These are phyloP conservation scores for Globisporangium mamillatum DNA, from an alignment of 352 stramenopile genomes.

Conservation along the genomic window DNA sequence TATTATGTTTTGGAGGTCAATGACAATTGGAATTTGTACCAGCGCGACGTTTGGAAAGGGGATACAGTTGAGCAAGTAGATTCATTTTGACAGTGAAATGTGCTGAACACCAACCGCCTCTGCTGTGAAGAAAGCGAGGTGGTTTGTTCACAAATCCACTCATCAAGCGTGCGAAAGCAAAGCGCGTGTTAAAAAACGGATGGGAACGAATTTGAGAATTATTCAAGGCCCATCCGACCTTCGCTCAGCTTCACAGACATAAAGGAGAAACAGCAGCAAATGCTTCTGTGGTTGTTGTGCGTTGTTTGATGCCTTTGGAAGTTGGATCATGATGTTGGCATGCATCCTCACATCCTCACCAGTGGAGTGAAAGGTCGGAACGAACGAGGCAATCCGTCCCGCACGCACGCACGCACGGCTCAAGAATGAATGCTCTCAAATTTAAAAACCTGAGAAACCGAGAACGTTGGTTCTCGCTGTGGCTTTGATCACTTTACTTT, in stretches of 20 bases:
- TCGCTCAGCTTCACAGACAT: background rate
- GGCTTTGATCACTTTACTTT: background rate
- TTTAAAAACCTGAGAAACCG: too few species aligned
- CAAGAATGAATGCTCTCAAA: background rate
- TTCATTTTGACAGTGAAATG: background rate
- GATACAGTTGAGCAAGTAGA: background rate
- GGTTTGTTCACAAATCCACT: constrained; percentile 1
- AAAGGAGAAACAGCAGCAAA: background rate
- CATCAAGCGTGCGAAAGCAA: background rate
- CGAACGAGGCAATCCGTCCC: background rate
- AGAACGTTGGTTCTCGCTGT: too few species aligned
- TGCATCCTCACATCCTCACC: background rate
- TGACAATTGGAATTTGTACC: background rate
- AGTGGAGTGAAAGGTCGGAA: background rate
- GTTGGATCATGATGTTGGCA: background rate
- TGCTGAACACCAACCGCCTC: constrained; percentile 8
- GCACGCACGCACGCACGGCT: background rate
- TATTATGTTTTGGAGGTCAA: background rate
- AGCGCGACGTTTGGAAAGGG: background rate
- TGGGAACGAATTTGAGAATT: background rate
- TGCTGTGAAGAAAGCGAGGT: background rate
- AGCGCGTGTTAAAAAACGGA: constrained; percentile 8
- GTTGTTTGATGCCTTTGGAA: background rate
- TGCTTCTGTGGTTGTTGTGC: background rate
- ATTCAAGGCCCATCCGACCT: background rate